Conservation (phyloP, 176 grass and related monocot genomes). For the Poa annua region DNA sequence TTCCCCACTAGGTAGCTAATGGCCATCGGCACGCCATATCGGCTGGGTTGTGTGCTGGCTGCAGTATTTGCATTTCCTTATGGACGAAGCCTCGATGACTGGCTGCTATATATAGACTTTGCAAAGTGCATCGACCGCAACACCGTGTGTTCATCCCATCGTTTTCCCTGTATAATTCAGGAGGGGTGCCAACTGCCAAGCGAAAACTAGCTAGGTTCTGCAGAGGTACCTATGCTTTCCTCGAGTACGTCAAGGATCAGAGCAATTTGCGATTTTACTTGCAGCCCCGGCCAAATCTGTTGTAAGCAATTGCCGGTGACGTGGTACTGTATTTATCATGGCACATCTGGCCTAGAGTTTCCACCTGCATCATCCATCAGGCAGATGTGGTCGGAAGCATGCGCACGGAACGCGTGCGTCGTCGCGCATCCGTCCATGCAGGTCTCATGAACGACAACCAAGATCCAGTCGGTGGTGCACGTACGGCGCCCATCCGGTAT, state of each 20-base stretch:
- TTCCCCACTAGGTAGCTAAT: neutral
- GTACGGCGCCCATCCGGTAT: too few relatives aligned
- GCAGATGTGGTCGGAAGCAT: neutral
- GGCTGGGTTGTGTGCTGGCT: neutral
- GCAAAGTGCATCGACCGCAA: neutral
- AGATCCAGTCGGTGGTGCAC: neutral
- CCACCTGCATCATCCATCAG: neutral
- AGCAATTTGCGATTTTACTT: too few relatives aligned
- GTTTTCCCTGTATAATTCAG: neutral
- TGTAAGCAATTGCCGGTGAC: too few relatives aligned
- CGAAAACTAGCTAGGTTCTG: too few relatives aligned
- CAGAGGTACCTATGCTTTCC: too few relatives aligned
- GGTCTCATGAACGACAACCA: slow-evolving; percentile 7
- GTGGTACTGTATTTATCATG: too few relatives aligned
- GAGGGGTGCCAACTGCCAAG: neutral
- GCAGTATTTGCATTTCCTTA: neutral
- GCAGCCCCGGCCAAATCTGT: too few relatives aligned
- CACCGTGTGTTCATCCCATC: neutral
- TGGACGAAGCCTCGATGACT: neutral
- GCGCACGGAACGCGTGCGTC: neutral
- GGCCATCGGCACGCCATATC: neutral
- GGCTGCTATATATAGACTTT: neutral
- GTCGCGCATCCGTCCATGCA: neutral
- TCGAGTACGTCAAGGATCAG: too few relatives aligned
- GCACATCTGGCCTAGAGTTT: neutral